These are phyloP conservation scores for Elongisporangium undulatum DNA, from an alignment of 352 stramenopile species.

Conservation along the genomic window DNA sequence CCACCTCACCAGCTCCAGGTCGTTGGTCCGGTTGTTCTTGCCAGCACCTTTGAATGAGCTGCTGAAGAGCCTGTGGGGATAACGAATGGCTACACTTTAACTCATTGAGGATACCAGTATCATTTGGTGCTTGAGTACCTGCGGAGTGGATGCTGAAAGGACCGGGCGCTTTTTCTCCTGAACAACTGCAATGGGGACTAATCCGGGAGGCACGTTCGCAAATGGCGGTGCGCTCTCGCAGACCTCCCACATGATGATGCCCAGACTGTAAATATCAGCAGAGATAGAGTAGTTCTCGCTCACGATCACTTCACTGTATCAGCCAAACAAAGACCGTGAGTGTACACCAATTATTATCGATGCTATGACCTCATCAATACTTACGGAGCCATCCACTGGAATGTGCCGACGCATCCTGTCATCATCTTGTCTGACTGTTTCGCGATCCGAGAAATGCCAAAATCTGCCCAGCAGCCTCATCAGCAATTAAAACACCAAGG, in stretches of 20 bases:
- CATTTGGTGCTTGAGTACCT: constrained; percentile 19
- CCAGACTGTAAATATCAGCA: constrained; percentile 81
- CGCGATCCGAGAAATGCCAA: constrained; percentile 67
- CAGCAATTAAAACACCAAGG: background rate
- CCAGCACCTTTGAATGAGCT: constrained; percentile 64
- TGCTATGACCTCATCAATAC: constrained; percentile 9
- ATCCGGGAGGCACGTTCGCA: constrained; percentile 38
- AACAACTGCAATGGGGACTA: constrained; percentile 62
- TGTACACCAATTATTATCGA: background rate
- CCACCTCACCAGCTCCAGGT: constrained; percentile 40
- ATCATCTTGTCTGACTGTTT: constrained; percentile 40
- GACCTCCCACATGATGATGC: constrained; percentile 79
- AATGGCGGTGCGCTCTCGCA: constrained; percentile 63
- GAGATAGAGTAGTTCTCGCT: constrained; percentile 62
- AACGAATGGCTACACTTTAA: background rate
- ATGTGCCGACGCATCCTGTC: constrained; percentile 76
- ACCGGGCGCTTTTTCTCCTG: constrained; percentile 54
- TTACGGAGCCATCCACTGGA: constrained; percentile 82
- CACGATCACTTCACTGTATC: constrained; percentile 57
- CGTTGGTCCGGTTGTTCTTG: constrained; percentile 47
- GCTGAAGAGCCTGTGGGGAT: constrained; percentile 36
- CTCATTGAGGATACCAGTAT: background rate
- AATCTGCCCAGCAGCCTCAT: constrained; percentile 28
- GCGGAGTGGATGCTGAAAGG: constrained; percentile 55
- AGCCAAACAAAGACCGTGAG: background rate